Evolutionary conservation across 1,139 yeast species (phyloP).

Genomic region (Pichiaceae sp.): DNA sequence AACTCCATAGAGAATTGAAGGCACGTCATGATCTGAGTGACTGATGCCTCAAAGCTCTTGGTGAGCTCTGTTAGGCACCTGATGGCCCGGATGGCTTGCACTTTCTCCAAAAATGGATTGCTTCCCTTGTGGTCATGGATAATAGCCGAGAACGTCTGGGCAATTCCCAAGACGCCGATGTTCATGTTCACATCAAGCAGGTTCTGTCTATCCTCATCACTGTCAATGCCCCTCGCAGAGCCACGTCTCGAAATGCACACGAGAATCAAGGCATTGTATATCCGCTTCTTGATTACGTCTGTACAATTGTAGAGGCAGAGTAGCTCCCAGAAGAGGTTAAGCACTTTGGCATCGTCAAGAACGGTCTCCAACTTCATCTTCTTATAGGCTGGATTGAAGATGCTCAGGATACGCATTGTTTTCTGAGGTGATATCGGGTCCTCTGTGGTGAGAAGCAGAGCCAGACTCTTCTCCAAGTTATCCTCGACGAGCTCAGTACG

Average conservation of each 20-base stretch:
- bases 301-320: slow-evolving; percentile 17
- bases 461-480: slow-evolving; percentile 34
- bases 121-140: slow-evolving; percentile 67
- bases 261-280: slow-evolving; percentile 33
- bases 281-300: slow-evolving; percentile 20
- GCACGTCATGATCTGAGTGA: slow-evolving; percentile 86
- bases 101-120: slow-evolving; percentile 64
- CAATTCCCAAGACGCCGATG: slow-evolving; percentile 64
- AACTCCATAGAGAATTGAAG: slow-evolving; percentile 73
- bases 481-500: slow-evolving; percentile 4
- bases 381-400: slow-evolving; percentile 36
- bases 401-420: slow-evolving; percentile 45
- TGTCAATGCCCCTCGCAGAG: not conserved
- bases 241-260: slow-evolving; percentile 24
- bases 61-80: slow-evolving; percentile 59
- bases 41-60: slow-evolving; percentile 57
- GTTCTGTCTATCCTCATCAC: not conserved
- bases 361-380: slow-evolving; percentile 33
- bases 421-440: slow-evolving; percentile 37
- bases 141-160: slow-evolving; percentile 71
- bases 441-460: slow-evolving; percentile 31
- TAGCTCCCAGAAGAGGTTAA: slow-evolving; percentile 19
- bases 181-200: slow-evolving; percentile 16
- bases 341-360: slow-evolving; percentile 33
- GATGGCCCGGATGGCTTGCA: slow-evolving; percentile 67